Evolutionary conservation across 805 yeast species (phyloP).

Genomic region (Wickerhamomyces chaumierensis): DNA sequence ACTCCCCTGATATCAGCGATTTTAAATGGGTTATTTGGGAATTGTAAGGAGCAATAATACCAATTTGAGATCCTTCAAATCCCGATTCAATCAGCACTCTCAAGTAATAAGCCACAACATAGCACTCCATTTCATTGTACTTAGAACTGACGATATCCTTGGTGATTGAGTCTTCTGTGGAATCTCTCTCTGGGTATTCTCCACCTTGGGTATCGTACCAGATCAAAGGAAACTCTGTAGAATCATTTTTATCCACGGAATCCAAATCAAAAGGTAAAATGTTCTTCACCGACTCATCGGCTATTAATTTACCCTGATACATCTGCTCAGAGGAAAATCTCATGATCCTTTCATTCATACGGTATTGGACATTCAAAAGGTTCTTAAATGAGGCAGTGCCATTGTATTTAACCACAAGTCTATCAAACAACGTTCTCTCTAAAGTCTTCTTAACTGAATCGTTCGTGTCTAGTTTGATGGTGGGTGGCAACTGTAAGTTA

Average conservation of each 20-base stretch:
- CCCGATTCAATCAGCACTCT: slow-evolving; percentile 38
- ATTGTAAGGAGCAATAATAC: slow-evolving; percentile 82
- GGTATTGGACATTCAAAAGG: slow-evolving; percentile 67
- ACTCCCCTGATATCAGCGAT: slow-evolving; percentile 10
- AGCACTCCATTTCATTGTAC: slow-evolving; percentile 67
- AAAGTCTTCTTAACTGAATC: slow-evolving; percentile 32
- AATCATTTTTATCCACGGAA: slow-evolving; percentile 36
- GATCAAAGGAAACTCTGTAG: slow-evolving; percentile 42
- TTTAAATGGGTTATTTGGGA: slow-evolving; percentile 65
- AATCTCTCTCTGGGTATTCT: slow-evolving; percentile 54
- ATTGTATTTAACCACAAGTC: slow-evolving; percentile 44
- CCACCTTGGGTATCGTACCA: slow-evolving; percentile 97
- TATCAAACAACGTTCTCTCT: slow-evolving; percentile 68
- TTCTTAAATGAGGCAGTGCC: slow-evolving; percentile 33
- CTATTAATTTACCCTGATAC: slow-evolving; percentile 51
- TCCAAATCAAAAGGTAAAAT: slow-evolving; percentile 47
- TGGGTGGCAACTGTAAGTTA: slow-evolving; percentile 85
- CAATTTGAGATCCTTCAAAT: slow-evolving; percentile 48
- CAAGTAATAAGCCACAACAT: slow-evolving; percentile 49
- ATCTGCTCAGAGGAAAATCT: slow-evolving; percentile 57
- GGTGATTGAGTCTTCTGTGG: slow-evolving; percentile 19
- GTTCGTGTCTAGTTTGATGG: slow-evolving; percentile 50
- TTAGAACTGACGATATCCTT: slow-evolving; percentile 37
- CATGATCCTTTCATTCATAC: slow-evolving; percentile 80
- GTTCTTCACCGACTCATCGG: slow-evolving; percentile 46